Percentiles rank a stretch among this genome's conserved stretches.
Conservation (phyloP, 2,329 filamentous ascomycete genomes). For the Aspergillus sp. region DNA sequence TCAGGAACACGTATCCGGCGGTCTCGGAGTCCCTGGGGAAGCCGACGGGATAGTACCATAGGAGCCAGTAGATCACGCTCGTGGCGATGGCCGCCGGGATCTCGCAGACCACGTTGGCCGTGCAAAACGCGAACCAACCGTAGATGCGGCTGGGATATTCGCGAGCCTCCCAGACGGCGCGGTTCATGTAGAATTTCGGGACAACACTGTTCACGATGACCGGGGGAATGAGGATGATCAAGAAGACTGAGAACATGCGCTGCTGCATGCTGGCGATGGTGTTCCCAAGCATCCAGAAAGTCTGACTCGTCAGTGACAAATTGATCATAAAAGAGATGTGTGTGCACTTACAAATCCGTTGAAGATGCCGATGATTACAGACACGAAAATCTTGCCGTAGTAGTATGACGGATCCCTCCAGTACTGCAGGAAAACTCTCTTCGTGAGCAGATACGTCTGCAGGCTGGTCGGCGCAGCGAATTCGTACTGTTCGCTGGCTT, state of each 20-base stretch:
- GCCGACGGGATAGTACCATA: slow-evolving; percentile 71
- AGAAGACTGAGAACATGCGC: slow-evolving; percentile 64
- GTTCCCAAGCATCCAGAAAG: slow-evolving; percentile 61
- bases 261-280: slow-evolving; percentile 62
- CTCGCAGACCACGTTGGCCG: slow-evolving; percentile 62
- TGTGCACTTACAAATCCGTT: slow-evolving; percentile 57
- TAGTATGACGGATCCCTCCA: slow-evolving; percentile 70
- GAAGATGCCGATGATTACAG: slow-evolving; percentile 64
- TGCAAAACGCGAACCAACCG: slow-evolving; percentile 66
- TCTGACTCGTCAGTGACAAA: no score
- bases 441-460: slow-evolving; percentile 59
- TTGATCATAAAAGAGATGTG: neutral
- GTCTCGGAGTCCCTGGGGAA: slow-evolving; percentile 55
- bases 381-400: slow-evolving; percentile 66
- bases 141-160: slow-evolving; percentile 69
- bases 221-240: slow-evolving; percentile 58
- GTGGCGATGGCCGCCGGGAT: slow-evolving; percentile 60
- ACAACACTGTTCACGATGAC: slow-evolving; percentile 64
- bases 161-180: slow-evolving; percentile 61
- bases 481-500: slow-evolving; percentile 39
- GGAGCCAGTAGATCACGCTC: slow-evolving; percentile 57
- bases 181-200: slow-evolving; percentile 68
- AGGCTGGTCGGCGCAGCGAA: slow-evolving; percentile 57
- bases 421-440: slow-evolving; percentile 61
- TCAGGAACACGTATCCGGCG: slow-evolving; percentile 67